Conservation (phyloP, 2,329 filamentous ascomycete genomes). For the Aspergillus sp. region DNA sequence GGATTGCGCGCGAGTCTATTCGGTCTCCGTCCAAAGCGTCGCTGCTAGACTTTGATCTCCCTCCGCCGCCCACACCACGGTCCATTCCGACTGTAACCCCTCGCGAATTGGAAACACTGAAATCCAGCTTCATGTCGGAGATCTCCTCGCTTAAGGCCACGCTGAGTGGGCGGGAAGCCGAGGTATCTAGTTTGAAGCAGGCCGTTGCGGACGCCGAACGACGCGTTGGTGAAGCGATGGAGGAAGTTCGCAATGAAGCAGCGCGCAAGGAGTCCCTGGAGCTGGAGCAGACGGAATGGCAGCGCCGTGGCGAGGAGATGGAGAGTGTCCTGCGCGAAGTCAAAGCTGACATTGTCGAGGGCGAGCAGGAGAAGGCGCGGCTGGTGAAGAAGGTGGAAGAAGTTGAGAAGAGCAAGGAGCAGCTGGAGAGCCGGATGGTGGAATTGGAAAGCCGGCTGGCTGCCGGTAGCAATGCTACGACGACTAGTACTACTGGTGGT, state of each 20-base stretch:
- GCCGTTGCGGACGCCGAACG: constrained; percentile 86
- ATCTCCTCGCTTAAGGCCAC: constrained; percentile 92
- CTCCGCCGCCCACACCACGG: constrained; percentile 84
- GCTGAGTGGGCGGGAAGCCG: constrained; percentile 84
- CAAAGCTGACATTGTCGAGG: constrained; percentile 69
- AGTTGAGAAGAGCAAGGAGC: constrained; percentile 52
- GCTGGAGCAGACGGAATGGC: constrained; percentile 73
- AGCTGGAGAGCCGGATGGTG: constrained; percentile 38
- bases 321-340: constrained; percentile 71
- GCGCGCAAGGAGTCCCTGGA: constrained; percentile 61
- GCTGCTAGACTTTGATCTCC: constrained; percentile 83
- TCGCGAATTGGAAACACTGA: constrained; percentile 83
- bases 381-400: constrained; percentile 69
- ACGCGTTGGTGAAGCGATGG: constrained; percentile 76
- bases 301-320: constrained; percentile 76
- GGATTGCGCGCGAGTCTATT: constrained; percentile 28
- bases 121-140: constrained; percentile 82
- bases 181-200: constrained; percentile 76
- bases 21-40: constrained; percentile 50
- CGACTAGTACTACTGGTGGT: constrained; percentile 23
- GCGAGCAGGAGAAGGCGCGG: constrained; percentile 73
- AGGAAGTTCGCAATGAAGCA: constrained; percentile 72
- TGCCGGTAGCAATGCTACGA: constrained; percentile 25
- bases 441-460: constrained; percentile 41
- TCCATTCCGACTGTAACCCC: constrained; percentile 87